phyloP scores from a whole-genome alignment of 371 early-diverging fungal genomes.

The Rhizopus microsporus region DNA sequence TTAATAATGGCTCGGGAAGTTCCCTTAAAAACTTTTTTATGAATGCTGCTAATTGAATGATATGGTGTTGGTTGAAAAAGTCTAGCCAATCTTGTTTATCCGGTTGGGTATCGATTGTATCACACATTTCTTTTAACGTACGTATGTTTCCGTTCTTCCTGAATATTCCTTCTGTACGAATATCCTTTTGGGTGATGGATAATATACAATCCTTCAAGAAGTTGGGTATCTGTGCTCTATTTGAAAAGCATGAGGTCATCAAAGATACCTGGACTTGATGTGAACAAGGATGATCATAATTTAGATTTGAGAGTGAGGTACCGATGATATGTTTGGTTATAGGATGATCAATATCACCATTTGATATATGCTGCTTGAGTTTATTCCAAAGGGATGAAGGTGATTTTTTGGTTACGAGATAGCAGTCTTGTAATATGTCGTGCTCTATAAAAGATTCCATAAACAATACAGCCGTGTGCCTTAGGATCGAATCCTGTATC shows the following conservation, averaged over 20 bases:
- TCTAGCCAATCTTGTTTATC: slow-evolving; percentile 28
- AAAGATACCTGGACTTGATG: slow-evolving; percentile 1
- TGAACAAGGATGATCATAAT: slow-evolving; percentile 1
- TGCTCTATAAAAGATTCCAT: slow-evolving; percentile 12
- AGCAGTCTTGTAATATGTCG: slow-evolving; percentile 5
- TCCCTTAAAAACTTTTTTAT: slow-evolving; percentile 92
- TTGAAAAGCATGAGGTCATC: slow-evolving; percentile 29
- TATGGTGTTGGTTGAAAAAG: slow-evolving; percentile 58
- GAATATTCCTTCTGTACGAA: slow-evolving; percentile 92
- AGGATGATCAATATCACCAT: slow-evolving; percentile 1
- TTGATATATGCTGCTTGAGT: slow-evolving; percentile 25
- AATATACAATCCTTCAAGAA: slow-evolving; percentile 26
- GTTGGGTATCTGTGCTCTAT: slow-evolving; percentile 14
- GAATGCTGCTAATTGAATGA: slow-evolving; percentile 88
- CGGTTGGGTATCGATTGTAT: slow-evolving; percentile 60
- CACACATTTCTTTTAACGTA: slow-evolving; percentile 78
- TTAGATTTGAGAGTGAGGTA: slow-evolving; percentile 16
- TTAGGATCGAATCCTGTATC: slow-evolving; percentile 21
- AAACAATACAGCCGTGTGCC: slow-evolving; percentile 18
- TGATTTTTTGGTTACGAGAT: slow-evolving; percentile 6
- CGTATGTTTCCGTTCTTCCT: slow-evolving; percentile 96
- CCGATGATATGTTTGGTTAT: slow-evolving; percentile 15
- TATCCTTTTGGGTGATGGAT: slow-evolving; percentile 52
- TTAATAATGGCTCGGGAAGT: slow-evolving; percentile 91
- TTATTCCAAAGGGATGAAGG: slow-evolving; percentile 24